Evolutionary conservation across 306 rosid species (phyloP).

Genomic region (Cyclanthera cordifolia): DNA sequence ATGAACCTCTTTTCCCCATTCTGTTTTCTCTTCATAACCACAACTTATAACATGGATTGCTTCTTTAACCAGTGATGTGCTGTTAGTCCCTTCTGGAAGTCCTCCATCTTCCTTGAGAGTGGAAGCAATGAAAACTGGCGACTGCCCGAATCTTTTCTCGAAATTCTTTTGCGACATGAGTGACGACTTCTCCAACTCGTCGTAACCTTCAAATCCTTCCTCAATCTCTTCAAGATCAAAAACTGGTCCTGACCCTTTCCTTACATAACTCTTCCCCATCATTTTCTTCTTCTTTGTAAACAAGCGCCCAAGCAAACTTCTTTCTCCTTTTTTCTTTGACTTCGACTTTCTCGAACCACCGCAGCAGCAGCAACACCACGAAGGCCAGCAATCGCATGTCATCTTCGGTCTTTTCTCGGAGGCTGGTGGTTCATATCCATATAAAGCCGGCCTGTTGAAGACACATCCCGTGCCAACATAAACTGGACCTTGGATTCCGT

Average conservation of each 20-base stretch:
- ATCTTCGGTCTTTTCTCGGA: conserved; percentile 59
- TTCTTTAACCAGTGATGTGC: conserved; percentile 55
- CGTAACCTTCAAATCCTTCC: conserved; percentile 61
- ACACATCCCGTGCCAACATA: conserved; percentile 94
- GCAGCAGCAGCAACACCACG: conserved; percentile 49
- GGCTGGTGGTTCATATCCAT: conserved; percentile 65
- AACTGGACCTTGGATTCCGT: conserved; percentile 94
- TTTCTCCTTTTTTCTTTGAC: conserved; percentile 59
- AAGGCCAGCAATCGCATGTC: conserved; percentile 76
- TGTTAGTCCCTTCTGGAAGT: conserved; percentile 56
- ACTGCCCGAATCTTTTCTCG: conserved; percentile 72
- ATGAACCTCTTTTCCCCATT: conserved; percentile 93
- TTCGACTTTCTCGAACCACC: conserved; percentile 72
- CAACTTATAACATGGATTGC: conserved; percentile 87
- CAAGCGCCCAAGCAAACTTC: conserved; percentile 47
- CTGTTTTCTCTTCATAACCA: conserved; percentile 94
- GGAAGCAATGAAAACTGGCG: conserved; percentile 82
- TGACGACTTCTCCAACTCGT: conserved; percentile 63
- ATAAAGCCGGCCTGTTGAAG: conserved; percentile 80
- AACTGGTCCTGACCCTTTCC: conserved; percentile 33
- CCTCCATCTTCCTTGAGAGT: conserved; percentile 80
- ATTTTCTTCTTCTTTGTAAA: conserved; percentile 69
- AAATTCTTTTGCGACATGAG: conserved; percentile 57
- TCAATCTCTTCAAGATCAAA: conserved; percentile 71
- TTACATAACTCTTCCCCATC: conserved; percentile 47